These are phyloP conservation scores for Mycosphaerelloides madeirae DNA, from an alignment of 2,329 filamentous ascomycete species.

Conservation along the genomic window DNA sequence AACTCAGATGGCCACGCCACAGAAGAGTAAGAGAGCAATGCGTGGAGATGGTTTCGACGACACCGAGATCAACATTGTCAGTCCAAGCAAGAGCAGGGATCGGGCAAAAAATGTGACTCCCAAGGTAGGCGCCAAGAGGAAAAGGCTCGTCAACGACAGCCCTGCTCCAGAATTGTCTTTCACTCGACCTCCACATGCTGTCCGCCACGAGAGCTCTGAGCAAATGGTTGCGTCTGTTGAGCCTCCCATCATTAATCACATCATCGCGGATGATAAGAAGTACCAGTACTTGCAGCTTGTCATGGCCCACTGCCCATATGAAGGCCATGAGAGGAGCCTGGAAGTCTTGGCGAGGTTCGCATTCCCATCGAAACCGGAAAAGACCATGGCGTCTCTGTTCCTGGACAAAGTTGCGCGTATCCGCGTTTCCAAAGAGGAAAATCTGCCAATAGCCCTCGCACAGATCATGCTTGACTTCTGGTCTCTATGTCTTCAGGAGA, in stretches of 20 bases:
- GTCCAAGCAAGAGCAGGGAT: conserved; percentile 41
- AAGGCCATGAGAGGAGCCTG: conserved; percentile 58
- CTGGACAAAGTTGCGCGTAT: conserved; percentile 62
- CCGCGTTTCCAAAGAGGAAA: conserved; percentile 43
- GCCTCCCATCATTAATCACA: conserved; percentile 1
- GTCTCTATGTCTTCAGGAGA: conserved; percentile 62
- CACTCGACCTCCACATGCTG: conserved; percentile 18
- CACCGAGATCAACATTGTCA: conserved; percentile 46
- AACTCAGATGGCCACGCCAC: conserved; percentile 24
- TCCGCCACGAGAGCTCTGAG: conserved; percentile 20
- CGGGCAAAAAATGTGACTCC: conserved; percentile 54
- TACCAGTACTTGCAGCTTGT: conserved; percentile 54
- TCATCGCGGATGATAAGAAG: conserved; percentile 13
- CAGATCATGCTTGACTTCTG: conserved; percentile 62
- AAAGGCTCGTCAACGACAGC: conserved; percentile 60
- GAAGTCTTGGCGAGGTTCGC: conserved; percentile 61
- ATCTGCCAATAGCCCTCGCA: conserved; percentile 60
- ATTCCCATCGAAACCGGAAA: conserved; percentile 59
- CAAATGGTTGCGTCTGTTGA: conserved; percentile 13
- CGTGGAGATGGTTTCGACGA: conserved; percentile 72
- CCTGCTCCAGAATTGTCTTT: conserved; percentile 52
- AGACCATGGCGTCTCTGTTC: conserved; percentile 62
- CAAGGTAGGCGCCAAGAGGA: conserved; percentile 62
- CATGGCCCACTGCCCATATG: conserved; percentile 56
- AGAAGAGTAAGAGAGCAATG: conserved; percentile 22